A percentile compares a stretch with the other conserved stretches of the same genome.
These are phyloP conservation scores for Xenoacremonium recifei DNA, from an alignment of 2,329 filamentous ascomycete genomes.

Conservation along the genomic window DNA sequence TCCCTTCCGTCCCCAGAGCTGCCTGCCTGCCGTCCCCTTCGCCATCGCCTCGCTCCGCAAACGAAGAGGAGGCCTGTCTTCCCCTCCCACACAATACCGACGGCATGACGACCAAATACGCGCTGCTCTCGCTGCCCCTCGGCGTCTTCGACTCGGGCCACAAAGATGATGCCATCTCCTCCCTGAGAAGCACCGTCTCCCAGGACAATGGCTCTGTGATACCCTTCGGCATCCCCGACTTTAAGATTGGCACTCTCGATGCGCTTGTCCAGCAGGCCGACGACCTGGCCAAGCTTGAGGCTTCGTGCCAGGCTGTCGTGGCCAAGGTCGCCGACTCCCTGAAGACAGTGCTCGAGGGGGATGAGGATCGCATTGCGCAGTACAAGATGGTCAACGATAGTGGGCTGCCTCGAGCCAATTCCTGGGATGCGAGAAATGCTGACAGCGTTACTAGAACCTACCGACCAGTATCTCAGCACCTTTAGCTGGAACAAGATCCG, in stretches of 20 bases:
- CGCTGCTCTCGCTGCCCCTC: conserved; percentile 85
- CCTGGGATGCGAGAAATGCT: conserved; percentile 12
- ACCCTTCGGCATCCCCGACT: conserved; percentile 82
- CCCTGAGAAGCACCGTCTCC: conserved; percentile 70
- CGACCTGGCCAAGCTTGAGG: conserved; percentile 85
- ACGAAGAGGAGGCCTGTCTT: too few species aligned
- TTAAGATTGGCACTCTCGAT: conserved; percentile 97
- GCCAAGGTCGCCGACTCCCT: conserved; percentile 86
- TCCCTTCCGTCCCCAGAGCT: conserved; percentile 9
- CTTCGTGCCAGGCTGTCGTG: conserved; percentile 76
- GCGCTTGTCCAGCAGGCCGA: conserved; percentile 95
- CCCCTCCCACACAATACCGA: conserved; percentile 5
- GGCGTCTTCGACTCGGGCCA: conserved; percentile 81
- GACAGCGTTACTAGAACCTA: conserved; percentile 66
- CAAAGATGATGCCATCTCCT: conserved; percentile 75
- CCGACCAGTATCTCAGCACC: conserved; percentile 83
- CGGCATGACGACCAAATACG: conserved; percentile 64
- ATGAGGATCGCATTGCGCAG: conserved; percentile 77
- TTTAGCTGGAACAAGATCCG: conserved; percentile 99
- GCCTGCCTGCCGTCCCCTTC: conserved; percentile 3
- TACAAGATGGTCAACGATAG: conserved; percentile 95
- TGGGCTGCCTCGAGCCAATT: conserved; percentile 35
- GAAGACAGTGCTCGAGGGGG: conserved; percentile 76
- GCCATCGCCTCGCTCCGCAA: conserved; percentile 7
- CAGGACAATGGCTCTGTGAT: conserved; percentile 73